Base-by-base conservation (phyloP, 2,329 filamentous ascomycete species). In the Phyllachora maydis region DNA sequence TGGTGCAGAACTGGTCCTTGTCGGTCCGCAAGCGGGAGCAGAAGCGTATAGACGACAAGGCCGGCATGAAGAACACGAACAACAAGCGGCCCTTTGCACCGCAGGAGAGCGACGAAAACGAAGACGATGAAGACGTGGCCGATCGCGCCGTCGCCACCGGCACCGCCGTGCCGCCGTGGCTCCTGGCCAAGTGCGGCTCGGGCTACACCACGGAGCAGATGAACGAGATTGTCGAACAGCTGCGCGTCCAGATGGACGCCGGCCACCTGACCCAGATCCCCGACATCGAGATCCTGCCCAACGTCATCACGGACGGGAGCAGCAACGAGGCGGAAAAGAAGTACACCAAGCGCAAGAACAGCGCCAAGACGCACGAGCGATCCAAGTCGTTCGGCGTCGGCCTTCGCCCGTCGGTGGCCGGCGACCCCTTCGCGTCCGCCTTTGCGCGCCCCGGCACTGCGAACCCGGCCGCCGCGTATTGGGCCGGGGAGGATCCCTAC, bases 11-110 rank as follows among this genome's bases (percentile, higher is more conserved):
- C 33, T 81, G 73, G 63, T 56, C 62, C 2, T 44, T 81, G 5
- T 58, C 56, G 5, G 54, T 71, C 22, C 58, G 70, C 21, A 72
- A 71, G 45, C 62, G 72, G 9, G 70, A 76, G 38, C 54, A 66
- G 36, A 54, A 60, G 33, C 58, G 67, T 4, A 14, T 26, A 5
- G 22, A 29, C 5, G 24, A 28, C 11, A 21, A 27, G 12, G 19
- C 26, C 21, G n/a, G n/a, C n/a, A n/a, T n/a, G n/a, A n/a, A n/a
- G n/a, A n/a, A n/a, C n/a, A n/a, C n/a, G n/a, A n/a, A n/a, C n/a
- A 43, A 35, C 28, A 51, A 46, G 33, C 42, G 40, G 16, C 32
- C 11, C 28, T 10, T 32, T 4, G n/a, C n/a, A n/a, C n/a, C n/a
- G n/a, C n/a, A n/a, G n/a, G 43, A 47, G 8, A 46, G 46, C 6